phyloP scores from a whole-genome alignment of 164 flowering plant genomes.

The Nelumbo lutea region DNA sequence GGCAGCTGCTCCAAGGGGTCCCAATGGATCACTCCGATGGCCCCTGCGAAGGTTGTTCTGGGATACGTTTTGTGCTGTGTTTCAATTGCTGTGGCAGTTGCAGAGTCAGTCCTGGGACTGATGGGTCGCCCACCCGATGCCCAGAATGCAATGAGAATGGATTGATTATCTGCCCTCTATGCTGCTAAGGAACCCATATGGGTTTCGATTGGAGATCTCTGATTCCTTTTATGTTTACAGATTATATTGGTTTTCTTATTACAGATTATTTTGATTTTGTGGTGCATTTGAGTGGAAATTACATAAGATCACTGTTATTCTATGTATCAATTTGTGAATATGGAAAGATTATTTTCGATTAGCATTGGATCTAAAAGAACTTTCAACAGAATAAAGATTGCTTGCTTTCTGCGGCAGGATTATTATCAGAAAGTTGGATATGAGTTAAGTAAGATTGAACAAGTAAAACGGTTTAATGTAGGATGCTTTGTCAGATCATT shows the following conservation, averaged over 20 bases:
- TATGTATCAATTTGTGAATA: constrained; percentile 2
- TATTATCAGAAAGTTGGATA: no score
- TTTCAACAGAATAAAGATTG: no score
- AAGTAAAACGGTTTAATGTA: no score
- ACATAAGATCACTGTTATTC: neutral
- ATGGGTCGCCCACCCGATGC: constrained; percentile 29
- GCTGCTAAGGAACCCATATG: constrained; percentile 31
- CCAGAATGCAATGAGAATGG: constrained; percentile 82
- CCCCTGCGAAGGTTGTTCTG: constrained; percentile 48
- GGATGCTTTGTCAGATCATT: no score
- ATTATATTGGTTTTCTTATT: neutral
- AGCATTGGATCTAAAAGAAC: no score
- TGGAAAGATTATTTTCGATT: neutral
- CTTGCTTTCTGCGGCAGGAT: no score
- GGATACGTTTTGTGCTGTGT: constrained; percentile 56
- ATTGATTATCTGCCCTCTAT: constrained; percentile 55
- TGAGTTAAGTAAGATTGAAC: no score
- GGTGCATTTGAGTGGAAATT: neutral
- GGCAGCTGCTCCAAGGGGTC: constrained; percentile 49
- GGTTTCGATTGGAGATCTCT: neutral
- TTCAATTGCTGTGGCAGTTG: constrained; percentile 65
- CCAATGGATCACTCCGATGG: constrained; percentile 21
- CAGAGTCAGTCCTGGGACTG: constrained; percentile 29
- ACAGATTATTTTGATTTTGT: constrained; percentile 6
- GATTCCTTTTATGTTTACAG: no score